Percentiles rank a stretch among this genome's conserved stretches.
These are phyloP conservation scores for Acanthamoeba divionensis DNA, from an alignment of 208 protist species.

Conservation along the genomic window DNA sequence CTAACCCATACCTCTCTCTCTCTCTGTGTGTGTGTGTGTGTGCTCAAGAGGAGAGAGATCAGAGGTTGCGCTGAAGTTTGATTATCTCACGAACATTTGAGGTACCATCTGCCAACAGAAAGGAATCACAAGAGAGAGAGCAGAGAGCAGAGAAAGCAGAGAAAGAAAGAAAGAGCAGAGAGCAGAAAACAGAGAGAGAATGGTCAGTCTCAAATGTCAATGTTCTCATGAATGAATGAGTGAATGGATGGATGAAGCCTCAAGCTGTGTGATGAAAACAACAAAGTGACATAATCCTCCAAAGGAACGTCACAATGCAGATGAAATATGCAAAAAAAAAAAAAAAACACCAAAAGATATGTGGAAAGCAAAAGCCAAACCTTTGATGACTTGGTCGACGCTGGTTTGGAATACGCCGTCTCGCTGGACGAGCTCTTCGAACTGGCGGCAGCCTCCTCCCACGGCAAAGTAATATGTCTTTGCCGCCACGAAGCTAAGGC, in stretches of 20 bases:
- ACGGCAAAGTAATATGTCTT: constrained; percentile 52
- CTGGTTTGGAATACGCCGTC: background rate
- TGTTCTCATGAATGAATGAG: no score
- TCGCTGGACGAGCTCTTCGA: constrained; percentile 12
- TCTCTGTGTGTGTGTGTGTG: background rate
- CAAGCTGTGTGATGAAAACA: no score
- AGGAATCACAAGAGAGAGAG: background rate
- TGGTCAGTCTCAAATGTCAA: no score
- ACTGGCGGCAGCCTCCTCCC: constrained; percentile 45
- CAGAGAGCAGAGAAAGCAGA: background rate
- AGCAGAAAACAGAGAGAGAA: background rate
- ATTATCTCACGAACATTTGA: constrained; percentile 39
- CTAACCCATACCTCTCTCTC: background rate
- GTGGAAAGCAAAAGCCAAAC: no score
- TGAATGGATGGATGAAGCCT: no score
- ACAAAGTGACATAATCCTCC: no score
- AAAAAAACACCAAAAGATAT: no score
- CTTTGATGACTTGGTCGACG: constrained; percentile 19
- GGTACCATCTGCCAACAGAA: background rate
- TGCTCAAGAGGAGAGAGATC: background rate
- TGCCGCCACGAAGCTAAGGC: background rate
- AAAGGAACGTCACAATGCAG: no score
- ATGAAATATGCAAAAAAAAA: no score
- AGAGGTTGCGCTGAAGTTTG: background rate
- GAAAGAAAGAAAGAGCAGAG: background rate